Base-by-base conservation (phyloP, 192 early-diverging fungal species). In the Podila verticillata region DNA sequence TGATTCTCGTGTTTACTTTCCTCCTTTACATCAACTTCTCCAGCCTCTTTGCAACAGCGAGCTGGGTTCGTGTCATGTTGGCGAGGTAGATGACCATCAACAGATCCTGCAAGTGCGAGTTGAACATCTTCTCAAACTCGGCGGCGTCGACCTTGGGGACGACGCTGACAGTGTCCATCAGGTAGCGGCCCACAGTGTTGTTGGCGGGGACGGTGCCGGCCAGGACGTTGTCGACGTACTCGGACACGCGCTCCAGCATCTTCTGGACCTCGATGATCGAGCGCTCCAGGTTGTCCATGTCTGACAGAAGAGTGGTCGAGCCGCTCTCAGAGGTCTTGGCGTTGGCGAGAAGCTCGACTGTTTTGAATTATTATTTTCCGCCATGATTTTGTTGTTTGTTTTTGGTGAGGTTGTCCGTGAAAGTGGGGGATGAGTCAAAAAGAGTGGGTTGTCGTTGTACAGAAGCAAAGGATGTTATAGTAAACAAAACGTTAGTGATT, bases 31-130 rank as follows among this genome's bases (percentile, higher is more conserved):
- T 84, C 75, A 96, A 85, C 60, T 91, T 87, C 72, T 97, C 92
- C 63, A 99, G 88, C 70, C 91, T 86, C 81, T 98, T 95, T 48
- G 96, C 94, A 87, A 99, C 93, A 70, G 93, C 92, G 67, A 99
- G 89, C 86, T 99, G 97, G 24, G 95, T 95, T 66, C 96, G 90
- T 31, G 97, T 97, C 78, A 99, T 92, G 86, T 96, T 95, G 66
- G 95, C 93, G 49, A 99, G 88, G 72, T 99, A 97, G 32, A 96
- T 93, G 29, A 98, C 96, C 95, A 97, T 96, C 72, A 97, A 87
- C 60, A 99, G 86, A 84, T 99, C 97, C 87, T 96, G 92, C 66
- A 98, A 73, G 80, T 99, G 97, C 83, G 88, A 91, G 88, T 96
- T 94, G 91, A 98, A 97, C 87, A 95, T 92, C 70, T 94, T 91